These are phyloP conservation scores for Cytidiella melzeri DNA, from an alignment of 768 basidiomycete species.

Conservation along the genomic window DNA sequence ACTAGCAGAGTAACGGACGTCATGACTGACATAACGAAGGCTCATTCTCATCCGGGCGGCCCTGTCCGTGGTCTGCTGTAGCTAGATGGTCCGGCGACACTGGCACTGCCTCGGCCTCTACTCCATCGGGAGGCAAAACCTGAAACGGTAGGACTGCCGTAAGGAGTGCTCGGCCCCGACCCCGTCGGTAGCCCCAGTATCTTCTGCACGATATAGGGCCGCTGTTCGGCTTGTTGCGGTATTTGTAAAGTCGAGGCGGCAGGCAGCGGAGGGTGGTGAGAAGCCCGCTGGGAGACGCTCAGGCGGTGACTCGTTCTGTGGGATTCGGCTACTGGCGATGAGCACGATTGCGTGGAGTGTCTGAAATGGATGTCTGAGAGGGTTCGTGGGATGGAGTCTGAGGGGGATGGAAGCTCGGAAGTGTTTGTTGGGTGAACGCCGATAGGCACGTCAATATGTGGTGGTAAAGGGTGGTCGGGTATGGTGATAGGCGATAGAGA, in stretches of 20 bases:
- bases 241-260: slow-evolving; percentile 22
- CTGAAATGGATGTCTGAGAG: slow-evolving; percentile 33
- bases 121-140: slow-evolving; percentile 6
- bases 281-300: slow-evolving; percentile 14
- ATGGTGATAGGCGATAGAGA: slow-evolving; percentile 14
- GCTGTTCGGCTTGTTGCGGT: slow-evolving; percentile 13
- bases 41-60: too few species aligned
- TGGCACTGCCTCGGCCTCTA: slow-evolving; percentile 1
- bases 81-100: not conserved
- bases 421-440: slow-evolving; percentile 14
- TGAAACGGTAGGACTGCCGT: slow-evolving; percentile 13
- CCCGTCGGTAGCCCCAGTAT: slow-evolving; percentile 19
- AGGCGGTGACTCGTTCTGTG: slow-evolving; percentile 3
- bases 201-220: slow-evolving; percentile 30
- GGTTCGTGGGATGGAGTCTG: slow-evolving; percentile 29
- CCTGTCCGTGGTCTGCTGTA: not conserved
- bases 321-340: slow-evolving; percentile 16
- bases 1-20: too few species aligned
- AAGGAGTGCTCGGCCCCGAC: slow-evolving; percentile 10
- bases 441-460: slow-evolving; percentile 10
- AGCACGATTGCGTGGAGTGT: slow-evolving; percentile 25
- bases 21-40: too few species aligned
- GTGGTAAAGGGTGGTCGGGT: not conserved
- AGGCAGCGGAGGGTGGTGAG: slow-evolving; percentile 18
- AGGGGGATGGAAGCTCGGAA: slow-evolving; percentile 24